Base-by-base conservation (phyloP, 305 asterid species). In the Nicotiana rustica region DNA sequence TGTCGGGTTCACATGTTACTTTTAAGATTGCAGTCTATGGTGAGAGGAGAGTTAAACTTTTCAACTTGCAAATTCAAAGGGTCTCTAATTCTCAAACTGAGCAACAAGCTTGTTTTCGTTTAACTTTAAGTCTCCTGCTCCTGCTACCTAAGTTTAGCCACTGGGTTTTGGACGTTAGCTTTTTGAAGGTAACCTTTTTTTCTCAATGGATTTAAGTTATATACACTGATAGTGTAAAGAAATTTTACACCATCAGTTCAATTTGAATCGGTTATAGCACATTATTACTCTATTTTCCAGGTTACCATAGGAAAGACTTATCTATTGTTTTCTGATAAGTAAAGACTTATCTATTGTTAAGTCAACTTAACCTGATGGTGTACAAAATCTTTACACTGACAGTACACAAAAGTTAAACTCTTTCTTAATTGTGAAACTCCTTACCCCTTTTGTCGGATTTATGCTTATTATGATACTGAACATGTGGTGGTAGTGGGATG, bases 41-140 rank as follows among this genome's bases (percentile, higher is more conserved):
- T n/a, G 99, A 96, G 88, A 96, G 91, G 89, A 94, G 96, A 86
- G 96, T 96, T 44, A 96, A 94, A 77, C 86, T 94, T 41, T 96
- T 89, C 92, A 85, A 56, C 71, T 86, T 95, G 88, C 85, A 81
- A 38, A 73, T 91, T 85, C 84, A 44, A 61, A 66, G 80, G 62
- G 85, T 61, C 19, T 10, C 66, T 81, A 66, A 31, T 77, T 61
- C 85, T 14, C 82, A 80, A 66, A 78, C 69, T 68, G 73, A 65
- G 17, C 79, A 19, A 35, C 71, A 73, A 15, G 49, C 86, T 59
- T 31, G 65, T 79, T 64, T 85, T n/a, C 56, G 55, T 67, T 44
- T 89, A 79, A 80, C 88, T 60, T 81, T 93, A 78, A 84, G 83
- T 80, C 92, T 91, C 77, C 64, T 89, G 61, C 91, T 88, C 80